Conservation (phyloP, 2,329 filamentous ascomycete species). For the Talaromyces atroroseus region DNA sequence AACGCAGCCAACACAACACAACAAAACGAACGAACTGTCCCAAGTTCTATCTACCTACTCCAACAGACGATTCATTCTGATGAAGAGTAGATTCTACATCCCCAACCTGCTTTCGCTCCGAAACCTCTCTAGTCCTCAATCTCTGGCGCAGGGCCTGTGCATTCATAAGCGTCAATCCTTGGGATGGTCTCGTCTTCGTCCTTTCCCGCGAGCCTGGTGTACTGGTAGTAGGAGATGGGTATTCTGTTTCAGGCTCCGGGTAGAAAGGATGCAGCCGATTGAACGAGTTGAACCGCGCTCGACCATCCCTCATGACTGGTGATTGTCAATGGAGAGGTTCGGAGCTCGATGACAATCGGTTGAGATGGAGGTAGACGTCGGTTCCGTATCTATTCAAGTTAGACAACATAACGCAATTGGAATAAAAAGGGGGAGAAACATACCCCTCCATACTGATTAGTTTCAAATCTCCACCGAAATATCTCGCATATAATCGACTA, state of each 20-base stretch:
- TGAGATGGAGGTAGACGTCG: constrained; percentile 96
- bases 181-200: constrained; percentile 27
- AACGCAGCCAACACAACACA: too few relatives aligned
- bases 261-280: constrained; percentile 37
- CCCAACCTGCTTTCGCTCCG: constrained; percentile 82
- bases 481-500: constrained; percentile 85
- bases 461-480: constrained; percentile 96
- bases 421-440: constrained; percentile 32
- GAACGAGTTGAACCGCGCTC: constrained; percentile 39
- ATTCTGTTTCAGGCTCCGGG: constrained; percentile 25
- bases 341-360: constrained; percentile 88
- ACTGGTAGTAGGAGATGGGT: not conserved
- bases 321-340: constrained; percentile 90
- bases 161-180: constrained; percentile 49
- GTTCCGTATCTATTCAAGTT: constrained; percentile 72
- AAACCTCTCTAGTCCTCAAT: constrained; percentile 67
- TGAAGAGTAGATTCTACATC: constrained; percentile 57
- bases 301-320: constrained; percentile 80
- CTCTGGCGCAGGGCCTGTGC: constrained; percentile 61
- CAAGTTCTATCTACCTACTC: not conserved
- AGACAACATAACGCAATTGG: constrained; percentile 22
- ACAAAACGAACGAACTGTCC: not conserved
- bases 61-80: not conserved
- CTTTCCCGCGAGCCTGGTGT: not conserved
- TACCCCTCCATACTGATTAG: constrained; percentile 99